phyloP scores from a whole-genome alignment of 805 yeast species.

The Candida maris region DNA sequence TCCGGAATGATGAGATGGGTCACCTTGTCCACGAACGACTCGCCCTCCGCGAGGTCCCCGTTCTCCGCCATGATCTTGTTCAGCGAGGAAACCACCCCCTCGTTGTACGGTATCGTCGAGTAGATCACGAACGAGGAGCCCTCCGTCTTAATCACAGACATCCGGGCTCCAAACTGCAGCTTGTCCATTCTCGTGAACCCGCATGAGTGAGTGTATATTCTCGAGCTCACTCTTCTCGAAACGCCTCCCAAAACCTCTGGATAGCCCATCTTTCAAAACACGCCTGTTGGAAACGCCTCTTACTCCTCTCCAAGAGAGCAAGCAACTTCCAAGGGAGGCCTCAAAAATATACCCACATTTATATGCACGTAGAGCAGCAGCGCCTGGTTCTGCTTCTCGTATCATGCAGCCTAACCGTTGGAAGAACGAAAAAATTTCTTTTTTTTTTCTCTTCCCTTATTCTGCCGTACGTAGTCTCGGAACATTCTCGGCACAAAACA shows the following conservation, averaged over 20 bases:
- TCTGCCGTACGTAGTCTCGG: too few relatives aligned
- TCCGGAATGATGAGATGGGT: conserved; percentile 60
- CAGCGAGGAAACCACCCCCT: conserved; percentile 40
- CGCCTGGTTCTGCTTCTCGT: too few relatives aligned
- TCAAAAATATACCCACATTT: too few relatives aligned
- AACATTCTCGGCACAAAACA: too few relatives aligned
- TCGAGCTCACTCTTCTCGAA: conserved; percentile 32
- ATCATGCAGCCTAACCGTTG: too few relatives aligned
- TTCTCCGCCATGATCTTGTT: conserved; percentile 22
- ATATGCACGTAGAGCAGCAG: too few relatives aligned
- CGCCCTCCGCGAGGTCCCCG: conserved; percentile 30
- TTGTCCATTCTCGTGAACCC: conserved; percentile 29
- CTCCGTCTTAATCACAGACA: conserved; percentile 33
- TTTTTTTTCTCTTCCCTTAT: too few relatives aligned
- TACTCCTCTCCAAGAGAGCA: too few relatives aligned
- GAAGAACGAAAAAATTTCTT: too few relatives aligned
- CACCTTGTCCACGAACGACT: conserved; percentile 35
- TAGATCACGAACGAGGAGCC: conserved; percentile 43
- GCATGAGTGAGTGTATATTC: conserved; percentile 34
- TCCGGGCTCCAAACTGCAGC: conserved; percentile 37
- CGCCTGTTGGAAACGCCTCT: too few relatives aligned
- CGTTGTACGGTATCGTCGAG: conserved; percentile 56
- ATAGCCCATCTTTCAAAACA: conserved; percentile 45
- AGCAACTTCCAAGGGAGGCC: too few relatives aligned
- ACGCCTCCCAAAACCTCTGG: conserved; percentile 37